Evolutionary conservation across 2,329 filamentous ascomycete species (phyloP), one percentile per base, ranked within the genome.

Genomic region (Trichoderma simmonsii): DNA sequence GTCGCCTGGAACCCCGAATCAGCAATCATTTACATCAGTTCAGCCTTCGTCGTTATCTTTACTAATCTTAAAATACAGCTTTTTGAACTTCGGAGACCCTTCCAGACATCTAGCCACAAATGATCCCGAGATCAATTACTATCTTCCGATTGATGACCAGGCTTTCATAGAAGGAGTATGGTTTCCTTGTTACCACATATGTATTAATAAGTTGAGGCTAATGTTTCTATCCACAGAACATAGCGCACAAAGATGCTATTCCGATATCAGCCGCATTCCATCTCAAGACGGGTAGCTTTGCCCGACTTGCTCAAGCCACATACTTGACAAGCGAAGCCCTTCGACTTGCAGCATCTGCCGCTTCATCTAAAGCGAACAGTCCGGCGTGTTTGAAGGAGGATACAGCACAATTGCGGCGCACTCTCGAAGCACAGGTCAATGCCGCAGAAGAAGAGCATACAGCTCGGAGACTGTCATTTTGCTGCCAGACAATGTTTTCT

Each of bases 291-390:
- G 61, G 61, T 1, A 64, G 61, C 2, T 64, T 48, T 64, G 61
- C 61, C 32, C 61, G 61, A 1, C 61, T 64, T 12, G 61, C 61
- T 21, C 61, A 64, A 64, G 61, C 61, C 6, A 64, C 61, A 9
- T 64, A 64, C 12, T 21, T 64, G 18, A 64, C 36, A 64, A 64
- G 61, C 14, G 36, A 64, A 64, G 61, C 61, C 8, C 61, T 64
- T 1, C 36, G 61, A 15, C 61, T 64, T 21, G 36, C 61, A 51
- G 36, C 36, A 32, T 28, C 36, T 21, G 43, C 48, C 9, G 39
- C 48, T 15, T 21, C 36, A 30, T n/a, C 36, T 4, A 21, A 39
- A 7, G 11, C 26, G 6, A 30, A 32, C 9, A 64, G 7, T 64
- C 4, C 18, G 2, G n/a, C 39, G 8, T 30, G 39, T 5, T 21